These are phyloP conservation scores for Buxus sempervirens DNA, from an alignment of 164 flowering plant species.

Conservation along the genomic window DNA sequence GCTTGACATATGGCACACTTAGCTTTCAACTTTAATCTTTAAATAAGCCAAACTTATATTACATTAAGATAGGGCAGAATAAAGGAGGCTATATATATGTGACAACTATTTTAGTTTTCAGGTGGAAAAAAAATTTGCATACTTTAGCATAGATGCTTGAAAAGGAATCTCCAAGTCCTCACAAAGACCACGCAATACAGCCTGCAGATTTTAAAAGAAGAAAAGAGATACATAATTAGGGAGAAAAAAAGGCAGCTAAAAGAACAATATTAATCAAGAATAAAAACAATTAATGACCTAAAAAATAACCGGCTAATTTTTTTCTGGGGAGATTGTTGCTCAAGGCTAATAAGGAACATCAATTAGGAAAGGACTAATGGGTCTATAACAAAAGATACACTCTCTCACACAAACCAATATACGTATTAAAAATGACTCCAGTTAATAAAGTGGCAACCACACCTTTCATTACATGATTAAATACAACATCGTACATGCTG, in stretches of 20 bases:
- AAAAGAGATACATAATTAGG: no score
- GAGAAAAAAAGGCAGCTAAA: background rate
- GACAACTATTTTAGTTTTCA: background rate
- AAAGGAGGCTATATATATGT: background rate
- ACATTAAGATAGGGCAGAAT: background rate
- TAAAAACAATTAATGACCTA: background rate
- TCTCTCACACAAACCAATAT: no score
- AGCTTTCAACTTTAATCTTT: background rate
- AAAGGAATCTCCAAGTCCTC: conserved; percentile 78
- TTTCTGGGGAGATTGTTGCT: background rate
- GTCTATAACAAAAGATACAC: background rate
- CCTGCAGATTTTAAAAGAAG: conserved; percentile 36
- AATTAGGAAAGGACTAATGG: background rate
- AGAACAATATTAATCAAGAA: background rate
- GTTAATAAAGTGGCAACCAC: background rate
- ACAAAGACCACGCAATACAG: conserved; percentile 72
- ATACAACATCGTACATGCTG: background rate
- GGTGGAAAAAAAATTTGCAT: conserved; percentile 13
- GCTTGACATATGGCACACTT: background rate
- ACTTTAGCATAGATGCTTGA: conserved; percentile 80
- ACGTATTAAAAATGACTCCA: no score
- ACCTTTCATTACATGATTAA: background rate
- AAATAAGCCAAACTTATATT: background rate
- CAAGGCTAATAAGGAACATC: background rate
- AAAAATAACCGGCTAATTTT: background rate